These are phyloP conservation scores for Wickerhamiella sergipiensis DNA, from an alignment of 805 yeast genomes.

Conservation along the genomic window DNA sequence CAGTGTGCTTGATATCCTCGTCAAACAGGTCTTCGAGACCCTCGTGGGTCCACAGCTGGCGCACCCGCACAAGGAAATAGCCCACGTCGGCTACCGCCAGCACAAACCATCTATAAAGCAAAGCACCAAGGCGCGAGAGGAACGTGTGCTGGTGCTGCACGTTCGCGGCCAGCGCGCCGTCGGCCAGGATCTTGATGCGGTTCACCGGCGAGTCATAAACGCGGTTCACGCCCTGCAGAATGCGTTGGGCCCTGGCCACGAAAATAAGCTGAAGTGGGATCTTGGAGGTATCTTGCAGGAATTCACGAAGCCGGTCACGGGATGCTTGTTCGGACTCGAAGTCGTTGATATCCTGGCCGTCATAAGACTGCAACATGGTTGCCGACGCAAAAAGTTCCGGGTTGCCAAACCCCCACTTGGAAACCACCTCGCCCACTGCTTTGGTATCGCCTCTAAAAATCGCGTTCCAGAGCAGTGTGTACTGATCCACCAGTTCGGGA, in stretches of 20 bases:
- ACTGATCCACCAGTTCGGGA: conserved; percentile 39
- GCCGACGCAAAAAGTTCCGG: conserved; percentile 49
- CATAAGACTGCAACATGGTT: conserved; percentile 36
- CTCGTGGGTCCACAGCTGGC: conserved; percentile 9
- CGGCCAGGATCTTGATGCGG: conserved; percentile 48
- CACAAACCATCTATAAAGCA: conserved; percentile 9
- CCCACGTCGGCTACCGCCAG: conserved; percentile 7
- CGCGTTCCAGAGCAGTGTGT: conserved; percentile 49
- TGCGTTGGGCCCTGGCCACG: conserved; percentile 57
- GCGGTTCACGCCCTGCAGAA: conserved; percentile 57
- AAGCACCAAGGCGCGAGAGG: conserved; percentile 1
- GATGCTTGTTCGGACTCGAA: conserved; percentile 32
- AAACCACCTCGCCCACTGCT: conserved; percentile 36
- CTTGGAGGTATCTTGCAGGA: conserved; percentile 47
- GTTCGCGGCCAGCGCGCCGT: conserved; percentile 31
- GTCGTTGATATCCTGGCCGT: conserved; percentile 17
- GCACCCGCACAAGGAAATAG: conserved; percentile 6
- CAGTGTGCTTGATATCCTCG: conserved; percentile 6
- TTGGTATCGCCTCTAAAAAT: conserved; percentile 39
- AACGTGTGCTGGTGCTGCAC: conserved; percentile 3
- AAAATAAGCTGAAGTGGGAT: conserved; percentile 57
- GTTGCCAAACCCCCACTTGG: conserved; percentile 56
- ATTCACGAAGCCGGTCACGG: conserved; percentile 37
- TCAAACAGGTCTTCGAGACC: conserved; percentile 14
- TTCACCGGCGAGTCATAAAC: conserved; percentile 62